Base-by-base conservation (phyloP, 116 monocot species). In the Cymodocea nodosa region DNA sequence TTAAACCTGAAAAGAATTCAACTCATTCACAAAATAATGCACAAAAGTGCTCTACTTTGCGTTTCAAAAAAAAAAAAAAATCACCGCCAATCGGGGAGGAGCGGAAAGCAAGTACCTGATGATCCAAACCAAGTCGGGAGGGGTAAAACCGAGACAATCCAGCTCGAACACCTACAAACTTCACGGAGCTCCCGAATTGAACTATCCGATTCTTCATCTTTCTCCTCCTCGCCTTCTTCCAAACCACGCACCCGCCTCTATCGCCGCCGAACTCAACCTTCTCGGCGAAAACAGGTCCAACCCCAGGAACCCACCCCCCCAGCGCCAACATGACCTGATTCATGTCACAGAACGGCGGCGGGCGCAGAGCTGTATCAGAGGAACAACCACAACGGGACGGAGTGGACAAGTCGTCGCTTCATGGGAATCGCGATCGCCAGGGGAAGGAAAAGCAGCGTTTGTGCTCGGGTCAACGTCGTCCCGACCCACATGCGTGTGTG, bases 61-160 rank as follows among this genome's bases (percentile, higher is more conserved):
- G 7, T n/a, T 18, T 15, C 18, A 63, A 48, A 23, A 56, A 22
- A 4, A 55, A 17, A 20, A 13, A 37, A 48, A n/a, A 20, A 14
- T n/a, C 30, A 57, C 13, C 40, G 19, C 16, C 39, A 0, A 17
- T 14, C 1, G 11, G 49, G 44, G 56, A 67, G 24, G 18, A 6
- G 35, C 6, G 11, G 51, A 34, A 2, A 56, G 23, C 51, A 25
- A 60, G 20, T n/a, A 85, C 93, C 85, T 79, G 83, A 52, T 81
- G 83, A 56, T 93, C 85, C 15, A 88, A 36, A 10, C 83, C 81
- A 69, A 85, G 73, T 12, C 68, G 83, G 22, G 93, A 83, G 9
- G 79, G 77, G 81, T 77, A 75, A 73, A 81, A 78, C 61, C 68
- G 72, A 37, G 76, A 76, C 59, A 85, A 74, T 8, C 72, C 70